Percentiles rank a stretch among this genome's conserved stretches.
These are phyloP conservation scores for Pseudoturritis turrita DNA, from an alignment of 345 rosid species.

Conservation along the genomic window DNA sequence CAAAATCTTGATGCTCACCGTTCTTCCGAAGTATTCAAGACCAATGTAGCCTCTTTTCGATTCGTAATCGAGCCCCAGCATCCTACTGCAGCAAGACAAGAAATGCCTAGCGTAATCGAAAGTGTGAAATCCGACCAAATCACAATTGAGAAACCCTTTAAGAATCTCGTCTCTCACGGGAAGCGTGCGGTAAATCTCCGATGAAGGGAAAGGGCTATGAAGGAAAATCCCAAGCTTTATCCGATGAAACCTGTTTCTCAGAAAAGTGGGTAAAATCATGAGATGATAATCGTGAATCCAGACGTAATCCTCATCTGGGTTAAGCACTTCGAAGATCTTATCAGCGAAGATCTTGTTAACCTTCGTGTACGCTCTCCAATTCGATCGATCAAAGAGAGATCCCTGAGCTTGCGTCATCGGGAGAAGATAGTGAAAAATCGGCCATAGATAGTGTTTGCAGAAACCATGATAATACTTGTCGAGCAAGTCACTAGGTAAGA, in stretches of 20 bases:
- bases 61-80: slow-evolving; percentile 72
- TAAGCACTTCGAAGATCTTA: slow-evolving; percentile 55
- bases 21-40: slow-evolving; percentile 69
- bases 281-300: slow-evolving; percentile 92
- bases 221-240: slow-evolving; percentile 69
- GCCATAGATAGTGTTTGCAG: slow-evolving; percentile 91
- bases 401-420: slow-evolving; percentile 54
- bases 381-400: slow-evolving; percentile 44
- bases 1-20: slow-evolving; percentile 68
- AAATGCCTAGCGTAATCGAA: slow-evolving; percentile 89
- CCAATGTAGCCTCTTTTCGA: slow-evolving; percentile 87
- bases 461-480: slow-evolving; percentile 70
- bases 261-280: slow-evolving; percentile 65
- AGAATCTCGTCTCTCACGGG: slow-evolving; percentile 77
- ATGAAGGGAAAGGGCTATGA: slow-evolving; percentile 71
- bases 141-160: slow-evolving; percentile 66
- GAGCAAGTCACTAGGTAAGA: slow-evolving; percentile 49
- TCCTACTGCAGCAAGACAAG: slow-evolving; percentile 76
- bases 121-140: slow-evolving; percentile 78
- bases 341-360: slow-evolving; percentile 66
- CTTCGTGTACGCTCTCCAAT: slow-evolving; percentile 61
- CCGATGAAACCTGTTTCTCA: slow-evolving; percentile 50
- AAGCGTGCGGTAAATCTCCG: slow-evolving; percentile 62
- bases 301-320: slow-evolving; percentile 64
- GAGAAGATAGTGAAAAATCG: slow-evolving; percentile 65